Conservation (phyloP, 129 eudicot genomes). For the Pittosporum tobira region DNA sequence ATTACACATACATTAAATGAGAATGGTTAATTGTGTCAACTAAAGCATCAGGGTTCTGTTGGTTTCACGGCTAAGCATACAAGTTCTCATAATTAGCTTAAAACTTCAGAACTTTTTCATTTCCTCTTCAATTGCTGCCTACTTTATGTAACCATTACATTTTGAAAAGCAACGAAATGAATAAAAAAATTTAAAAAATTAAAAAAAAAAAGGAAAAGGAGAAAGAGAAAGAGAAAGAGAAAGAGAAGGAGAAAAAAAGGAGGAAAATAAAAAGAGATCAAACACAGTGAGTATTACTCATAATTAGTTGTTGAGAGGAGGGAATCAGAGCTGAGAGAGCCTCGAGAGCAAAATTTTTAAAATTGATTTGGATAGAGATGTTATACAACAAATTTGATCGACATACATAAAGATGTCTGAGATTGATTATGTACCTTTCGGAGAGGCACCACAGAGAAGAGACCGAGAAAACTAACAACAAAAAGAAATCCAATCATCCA, state of each 20-base stretch:
- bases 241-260: too few relatives aligned
- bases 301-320: neutral
- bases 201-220: too few relatives aligned
- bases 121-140: neutral
- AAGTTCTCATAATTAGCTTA: neutral
- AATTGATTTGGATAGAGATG: neutral
- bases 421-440: slow-evolving; percentile 54
- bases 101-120: neutral
- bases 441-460: slow-evolving; percentile 85
- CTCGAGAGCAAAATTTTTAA: neutral
- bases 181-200: too few relatives aligned
- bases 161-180: neutral
- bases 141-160: neutral
- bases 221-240: too few relatives aligned
- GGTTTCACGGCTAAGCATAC: too few relatives aligned
- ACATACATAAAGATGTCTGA: neutral
- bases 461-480: slow-evolving; percentile 91
- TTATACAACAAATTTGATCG: neutral
- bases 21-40: too few relatives aligned
- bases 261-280: neutral
- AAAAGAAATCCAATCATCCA: slow-evolving; percentile 95
- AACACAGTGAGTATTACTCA: too few relatives aligned
- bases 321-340: neutral
- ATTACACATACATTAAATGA: neutral
- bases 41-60: too few relatives aligned